Conservation (phyloP, 768 basidiomycete genomes). For the Boletus insuetus region DNA sequence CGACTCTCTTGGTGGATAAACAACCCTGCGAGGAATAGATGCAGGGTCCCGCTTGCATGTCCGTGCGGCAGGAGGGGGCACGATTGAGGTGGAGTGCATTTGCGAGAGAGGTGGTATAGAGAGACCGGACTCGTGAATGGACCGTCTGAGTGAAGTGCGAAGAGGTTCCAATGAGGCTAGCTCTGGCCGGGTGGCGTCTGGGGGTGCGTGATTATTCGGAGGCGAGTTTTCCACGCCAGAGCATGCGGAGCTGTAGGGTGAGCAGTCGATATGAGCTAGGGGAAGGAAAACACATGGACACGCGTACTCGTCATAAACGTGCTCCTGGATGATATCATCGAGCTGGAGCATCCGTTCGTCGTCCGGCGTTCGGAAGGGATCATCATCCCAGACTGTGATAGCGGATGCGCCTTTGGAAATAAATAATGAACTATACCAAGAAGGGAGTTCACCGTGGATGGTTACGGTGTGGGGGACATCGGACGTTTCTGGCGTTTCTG, state of each 20-base stretch:
- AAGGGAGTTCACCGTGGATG: slow-evolving; percentile 48
- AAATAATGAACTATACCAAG: slow-evolving; percentile 57
- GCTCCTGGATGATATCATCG: slow-evolving; percentile 71
- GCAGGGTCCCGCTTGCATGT: slow-evolving; percentile 55
- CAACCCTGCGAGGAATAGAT: slow-evolving; percentile 53
- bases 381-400: slow-evolving; percentile 44
- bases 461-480: slow-evolving; percentile 50
- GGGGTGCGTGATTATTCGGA: slow-evolving; percentile 6
- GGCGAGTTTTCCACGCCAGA: slow-evolving; percentile 19
- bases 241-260: slow-evolving; percentile 15
- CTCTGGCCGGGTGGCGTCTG: slow-evolving; percentile 37
- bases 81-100: slow-evolving; percentile 54
- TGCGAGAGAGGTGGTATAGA: slow-evolving; percentile 36
- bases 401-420: slow-evolving; percentile 39
- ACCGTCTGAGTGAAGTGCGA: slow-evolving; percentile 32
- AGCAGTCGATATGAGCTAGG: not conserved
- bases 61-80: slow-evolving; percentile 63
- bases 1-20: slow-evolving; percentile 68
- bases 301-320: slow-evolving; percentile 73
- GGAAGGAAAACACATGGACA: slow-evolving; percentile 13
- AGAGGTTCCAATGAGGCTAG: slow-evolving; percentile 30
- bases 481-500: slow-evolving; percentile 62
- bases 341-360: slow-evolving; percentile 59
- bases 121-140: slow-evolving; percentile 28
- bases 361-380: slow-evolving; percentile 46